A percentile compares a stretch with the other conserved stretches of the same genome.
phyloP scores from a whole-genome alignment of 345 rosid species.

The Acer saccharum region DNA sequence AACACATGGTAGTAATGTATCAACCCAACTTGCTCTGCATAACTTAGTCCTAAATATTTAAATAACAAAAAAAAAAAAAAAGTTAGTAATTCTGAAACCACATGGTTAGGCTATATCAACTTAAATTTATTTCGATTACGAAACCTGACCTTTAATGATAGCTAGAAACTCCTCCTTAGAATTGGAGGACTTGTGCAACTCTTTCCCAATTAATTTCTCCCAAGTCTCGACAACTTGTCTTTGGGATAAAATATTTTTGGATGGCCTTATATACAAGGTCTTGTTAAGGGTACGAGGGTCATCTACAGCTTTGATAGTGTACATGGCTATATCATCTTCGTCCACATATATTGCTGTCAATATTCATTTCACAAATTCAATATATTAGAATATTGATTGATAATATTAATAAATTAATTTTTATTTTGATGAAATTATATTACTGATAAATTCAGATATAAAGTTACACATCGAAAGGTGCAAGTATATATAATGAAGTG shows the following conservation, averaged over 20 bases:
- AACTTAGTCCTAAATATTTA: slow-evolving; percentile 41
- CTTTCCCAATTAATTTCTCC: slow-evolving; percentile 60
- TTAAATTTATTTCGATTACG: background rate
- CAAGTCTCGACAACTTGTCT: slow-evolving; percentile 55
- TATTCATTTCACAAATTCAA: background rate
- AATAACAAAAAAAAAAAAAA: too few species aligned
- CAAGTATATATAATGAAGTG: too few species aligned
- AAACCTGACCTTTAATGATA: slow-evolving; percentile 46
- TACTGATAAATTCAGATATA: too few species aligned
- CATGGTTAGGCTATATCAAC: background rate
- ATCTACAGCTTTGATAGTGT: slow-evolving; percentile 58
- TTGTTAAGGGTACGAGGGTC: slow-evolving; percentile 72
- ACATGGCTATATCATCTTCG: slow-evolving; percentile 70
- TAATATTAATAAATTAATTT: too few species aligned
- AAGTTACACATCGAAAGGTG: too few species aligned
- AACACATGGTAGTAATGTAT: slow-evolving; percentile 83
- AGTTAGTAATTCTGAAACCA: background rate
- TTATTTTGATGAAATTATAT: too few species aligned
- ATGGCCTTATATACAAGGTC: slow-evolving; percentile 57
- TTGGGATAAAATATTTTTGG: slow-evolving; percentile 57
- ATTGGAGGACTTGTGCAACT: slow-evolving; percentile 43
- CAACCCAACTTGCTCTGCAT: slow-evolving; percentile 54
- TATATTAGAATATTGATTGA: background rate
- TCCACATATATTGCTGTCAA: slow-evolving; percentile 53
- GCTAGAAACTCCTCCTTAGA: slow-evolving; percentile 55